Evolutionary conservation across 1,284 basidiomycete genomes (phyloP).

Genomic region (Cutaneotrichosporon spelunceum): DNA sequence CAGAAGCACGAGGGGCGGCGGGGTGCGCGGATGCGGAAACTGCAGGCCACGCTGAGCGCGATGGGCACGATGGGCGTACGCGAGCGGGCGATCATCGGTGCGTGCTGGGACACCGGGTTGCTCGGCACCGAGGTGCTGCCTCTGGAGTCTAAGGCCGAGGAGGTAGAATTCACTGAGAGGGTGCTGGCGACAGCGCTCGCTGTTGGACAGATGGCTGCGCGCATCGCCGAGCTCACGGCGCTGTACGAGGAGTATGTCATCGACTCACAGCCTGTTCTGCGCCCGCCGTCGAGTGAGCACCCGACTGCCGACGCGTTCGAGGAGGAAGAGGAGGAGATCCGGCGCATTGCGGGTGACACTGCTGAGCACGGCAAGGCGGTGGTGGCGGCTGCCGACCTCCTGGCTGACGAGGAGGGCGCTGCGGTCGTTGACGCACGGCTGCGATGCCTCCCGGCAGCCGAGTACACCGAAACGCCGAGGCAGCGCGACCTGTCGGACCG

Average conservation of each 20-base stretch:
- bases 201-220: not conserved
- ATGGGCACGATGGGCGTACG: not conserved
- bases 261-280: constrained; percentile 1
- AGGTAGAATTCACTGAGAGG: not conserved
- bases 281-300: not conserved
- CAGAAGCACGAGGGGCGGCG: constrained; percentile 40
- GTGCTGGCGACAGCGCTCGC: not conserved
- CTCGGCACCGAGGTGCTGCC: not conserved
- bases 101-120: not conserved
- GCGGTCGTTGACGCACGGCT: constrained; percentile 30
- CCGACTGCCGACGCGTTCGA: constrained; percentile 12
- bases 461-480: constrained; percentile 36
- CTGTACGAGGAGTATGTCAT: constrained; percentile 12
- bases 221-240: constrained; percentile 2
- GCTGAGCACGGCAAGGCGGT: not conserved
- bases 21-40: constrained; percentile 19
- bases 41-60: constrained; percentile 15
- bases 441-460: constrained; percentile 25
- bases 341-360: not conserved
- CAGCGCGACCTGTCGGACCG: constrained; percentile 37
- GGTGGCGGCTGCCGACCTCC: not conserved
- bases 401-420: not conserved
- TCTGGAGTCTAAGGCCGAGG: too few species aligned
- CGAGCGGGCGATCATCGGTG: not conserved
- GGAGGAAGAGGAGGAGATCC: constrained; percentile 9